Conservation (phyloP, 495 filamentous ascomycete species). For the Penicillium coprophilum region DNA sequence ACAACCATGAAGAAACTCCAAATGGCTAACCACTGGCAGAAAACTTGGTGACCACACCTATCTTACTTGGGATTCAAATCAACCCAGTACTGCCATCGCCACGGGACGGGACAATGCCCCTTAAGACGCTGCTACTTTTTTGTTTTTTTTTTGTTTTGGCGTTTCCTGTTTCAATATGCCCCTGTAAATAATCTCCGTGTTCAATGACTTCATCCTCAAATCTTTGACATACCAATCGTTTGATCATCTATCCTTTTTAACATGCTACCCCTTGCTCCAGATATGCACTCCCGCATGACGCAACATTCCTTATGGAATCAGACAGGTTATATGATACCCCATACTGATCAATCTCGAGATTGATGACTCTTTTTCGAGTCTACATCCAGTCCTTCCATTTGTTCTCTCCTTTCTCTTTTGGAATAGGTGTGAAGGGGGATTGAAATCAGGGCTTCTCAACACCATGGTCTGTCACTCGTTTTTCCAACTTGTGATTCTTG, state of each 20-base stretch:
- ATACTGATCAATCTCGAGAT: background rate
- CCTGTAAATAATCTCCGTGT: constrained; percentile 24
- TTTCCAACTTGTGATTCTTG: constrained; percentile 24
- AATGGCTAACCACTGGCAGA: constrained; percentile 42
- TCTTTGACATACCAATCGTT: constrained; percentile 15
- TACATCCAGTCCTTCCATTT: constrained; percentile 3
- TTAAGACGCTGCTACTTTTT: constrained; percentile 11
- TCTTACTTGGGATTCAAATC: constrained; percentile 93
- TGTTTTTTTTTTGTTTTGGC: constrained; percentile 12
- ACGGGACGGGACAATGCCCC: constrained; percentile 48
- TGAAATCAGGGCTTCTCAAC: constrained; percentile 17
- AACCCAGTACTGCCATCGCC: constrained; percentile 58
- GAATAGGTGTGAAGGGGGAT: constrained; percentile 12
- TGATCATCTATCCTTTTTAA: constrained; percentile 4
- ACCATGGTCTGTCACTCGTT: constrained; percentile 30
- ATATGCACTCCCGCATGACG: constrained; percentile 29
- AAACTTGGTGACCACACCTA: constrained; percentile 99
- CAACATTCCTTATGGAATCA: constrained; percentile 26
- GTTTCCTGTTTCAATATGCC: constrained; percentile 6
- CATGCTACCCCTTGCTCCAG: constrained; percentile 18
- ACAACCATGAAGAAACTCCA: background rate
- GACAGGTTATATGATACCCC: background rate
- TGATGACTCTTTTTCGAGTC: background rate
- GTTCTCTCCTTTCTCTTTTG: background rate
- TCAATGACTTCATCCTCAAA: constrained; percentile 23